phyloP scores from a whole-genome alignment of 495 filamentous ascomycete genomes.

The Hypoxylon intermedium region DNA sequence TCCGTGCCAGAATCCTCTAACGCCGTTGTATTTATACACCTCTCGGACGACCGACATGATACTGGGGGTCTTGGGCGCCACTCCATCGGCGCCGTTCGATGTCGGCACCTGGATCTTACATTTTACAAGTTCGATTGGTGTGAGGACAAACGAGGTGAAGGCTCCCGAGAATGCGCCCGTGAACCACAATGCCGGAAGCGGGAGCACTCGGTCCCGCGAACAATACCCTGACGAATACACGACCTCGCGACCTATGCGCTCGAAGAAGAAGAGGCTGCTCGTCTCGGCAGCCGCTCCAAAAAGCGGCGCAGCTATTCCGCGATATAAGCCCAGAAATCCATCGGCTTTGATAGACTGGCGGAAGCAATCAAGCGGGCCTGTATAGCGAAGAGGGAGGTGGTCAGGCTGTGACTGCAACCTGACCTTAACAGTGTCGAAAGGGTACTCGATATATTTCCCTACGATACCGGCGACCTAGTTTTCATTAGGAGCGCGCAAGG shows the following conservation, averaged over 20 bases:
- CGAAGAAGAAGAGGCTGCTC: conserved; percentile 91
- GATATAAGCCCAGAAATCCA: conserved; percentile 84
- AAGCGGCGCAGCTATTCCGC: conserved; percentile 91
- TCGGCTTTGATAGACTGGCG: conserved; percentile 77
- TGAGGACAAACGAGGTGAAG: conserved; percentile 87
- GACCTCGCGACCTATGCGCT: conserved; percentile 67
- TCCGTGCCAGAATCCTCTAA: conserved; percentile 91
- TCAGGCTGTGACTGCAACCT: conserved; percentile 82
- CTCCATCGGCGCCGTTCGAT: conserved; percentile 38
- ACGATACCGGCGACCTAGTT: conserved; percentile 79
- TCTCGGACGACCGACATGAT: conserved; percentile 69
- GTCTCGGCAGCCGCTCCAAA: conserved; percentile 91
- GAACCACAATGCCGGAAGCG: conserved; percentile 73
- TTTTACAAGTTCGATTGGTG: conserved; percentile 96
- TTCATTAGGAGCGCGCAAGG: conserved; percentile 27
- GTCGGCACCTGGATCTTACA: conserved; percentile 92
- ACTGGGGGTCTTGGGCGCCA: conserved; percentile 34
- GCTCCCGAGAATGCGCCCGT: conserved; percentile 88
- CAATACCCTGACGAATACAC: conserved; percentile 64
- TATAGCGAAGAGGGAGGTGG: conserved; percentile 80
- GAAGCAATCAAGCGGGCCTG: conserved; percentile 92
- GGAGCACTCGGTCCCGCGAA: conserved; percentile 61
- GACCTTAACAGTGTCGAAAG: conserved; percentile 97
- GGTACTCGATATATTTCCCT: conserved; percentile 96
- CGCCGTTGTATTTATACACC: conserved; percentile 79